These are phyloP conservation scores for Scheffersomyces illinoinensis DNA, from an alignment of 1,139 yeast genomes.

Conservation along the genomic window DNA sequence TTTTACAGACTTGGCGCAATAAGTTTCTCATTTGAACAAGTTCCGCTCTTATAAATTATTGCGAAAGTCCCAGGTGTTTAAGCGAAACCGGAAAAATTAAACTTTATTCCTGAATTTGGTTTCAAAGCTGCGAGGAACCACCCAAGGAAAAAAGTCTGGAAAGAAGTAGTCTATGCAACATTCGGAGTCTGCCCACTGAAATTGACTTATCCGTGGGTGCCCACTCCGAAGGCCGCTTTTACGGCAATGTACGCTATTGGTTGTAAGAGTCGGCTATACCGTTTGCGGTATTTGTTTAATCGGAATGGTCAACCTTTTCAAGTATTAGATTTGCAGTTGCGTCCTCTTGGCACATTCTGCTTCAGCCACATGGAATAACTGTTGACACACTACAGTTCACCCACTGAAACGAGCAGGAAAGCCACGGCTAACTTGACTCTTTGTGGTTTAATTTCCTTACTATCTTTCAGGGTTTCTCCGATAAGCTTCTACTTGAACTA, in stretches of 20 bases:
- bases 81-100: background rate
- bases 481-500: background rate
- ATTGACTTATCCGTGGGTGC: no score
- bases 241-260: background rate
- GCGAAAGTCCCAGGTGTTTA: background rate
- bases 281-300: background rate
- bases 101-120: background rate
- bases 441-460: no score
- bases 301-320: background rate
- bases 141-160: background rate
- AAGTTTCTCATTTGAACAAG: background rate
- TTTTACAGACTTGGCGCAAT: background rate
- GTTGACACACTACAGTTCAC: background rate
- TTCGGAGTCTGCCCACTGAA: background rate
- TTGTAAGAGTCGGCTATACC: background rate
- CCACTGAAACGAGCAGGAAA: background rate
- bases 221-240: background rate
- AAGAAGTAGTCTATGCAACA: background rate
- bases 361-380: background rate
- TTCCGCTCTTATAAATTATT: background rate
- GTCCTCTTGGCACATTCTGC: background rate
- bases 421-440: background rate
- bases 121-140: background rate
- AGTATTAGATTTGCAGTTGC: background rate
- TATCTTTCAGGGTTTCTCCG: no score